Conservation (phyloP, 2,329 filamentous ascomycete genomes). For the Aspergillus proliferans region DNA sequence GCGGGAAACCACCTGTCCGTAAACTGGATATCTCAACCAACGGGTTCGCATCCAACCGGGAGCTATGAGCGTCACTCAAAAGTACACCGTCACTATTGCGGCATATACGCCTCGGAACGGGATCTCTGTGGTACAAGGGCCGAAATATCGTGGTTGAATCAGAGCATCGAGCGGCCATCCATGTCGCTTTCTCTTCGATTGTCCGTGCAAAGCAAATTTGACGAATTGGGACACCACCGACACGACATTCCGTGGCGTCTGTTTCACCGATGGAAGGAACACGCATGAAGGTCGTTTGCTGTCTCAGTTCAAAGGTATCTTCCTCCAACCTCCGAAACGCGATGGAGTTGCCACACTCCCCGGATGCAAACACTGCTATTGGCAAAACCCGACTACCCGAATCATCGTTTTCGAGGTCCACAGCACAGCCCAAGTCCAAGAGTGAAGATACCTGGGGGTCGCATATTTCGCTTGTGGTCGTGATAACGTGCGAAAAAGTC, state of each 20-base stretch:
- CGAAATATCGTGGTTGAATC: conserved; percentile 45
- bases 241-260: conserved; percentile 45
- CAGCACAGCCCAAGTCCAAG: conserved; percentile 46
- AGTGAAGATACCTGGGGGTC: conserved; percentile 35
- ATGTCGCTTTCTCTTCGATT: conserved; percentile 34
- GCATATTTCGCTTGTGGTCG: conserved; percentile 21
- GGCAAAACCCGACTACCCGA: conserved; percentile 23
- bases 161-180: conserved; percentile 48
- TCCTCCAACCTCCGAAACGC: conserved; percentile 36
- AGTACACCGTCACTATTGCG: conserved; percentile 8
- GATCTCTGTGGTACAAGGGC: conserved; percentile 29
- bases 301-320: conserved; percentile 18
- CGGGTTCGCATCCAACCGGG: conserved; percentile 43
- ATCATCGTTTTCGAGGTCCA: conserved; percentile 27
- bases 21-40: conserved; percentile 39
- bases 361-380: conserved; percentile 34
- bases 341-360: conserved; percentile 44
- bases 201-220: conserved; percentile 49
- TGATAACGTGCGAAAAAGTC: conserved; percentile 26
- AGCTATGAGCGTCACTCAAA: conserved; percentile 19
- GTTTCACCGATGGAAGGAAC: conserved; percentile 36
- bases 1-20: conserved; percentile 41
- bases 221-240: conserved; percentile 45
- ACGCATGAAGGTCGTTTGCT: conserved; percentile 19
- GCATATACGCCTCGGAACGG: conserved; percentile 16